Percentiles rank a stretch among this genome's conserved stretches.
phyloP scores from a whole-genome alignment of 2,329 filamentous ascomycete species.

The Metarhizium brunneum region DNA sequence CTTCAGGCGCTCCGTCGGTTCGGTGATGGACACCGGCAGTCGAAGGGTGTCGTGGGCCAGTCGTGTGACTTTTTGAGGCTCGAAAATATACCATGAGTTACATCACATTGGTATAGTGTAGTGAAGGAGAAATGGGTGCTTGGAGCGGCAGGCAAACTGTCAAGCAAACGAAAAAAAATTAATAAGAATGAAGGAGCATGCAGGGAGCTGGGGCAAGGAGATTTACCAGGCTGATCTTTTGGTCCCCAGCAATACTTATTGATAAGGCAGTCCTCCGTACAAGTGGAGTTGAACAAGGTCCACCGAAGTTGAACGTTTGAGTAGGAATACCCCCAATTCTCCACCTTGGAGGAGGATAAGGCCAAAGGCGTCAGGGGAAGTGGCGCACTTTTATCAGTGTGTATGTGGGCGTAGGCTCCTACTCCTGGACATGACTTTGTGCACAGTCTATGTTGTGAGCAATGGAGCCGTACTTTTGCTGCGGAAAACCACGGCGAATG shows the following conservation, averaged over 20 bases:
- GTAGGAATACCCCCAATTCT: too few species aligned
- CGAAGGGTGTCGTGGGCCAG: background rate
- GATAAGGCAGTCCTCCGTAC: too few species aligned
- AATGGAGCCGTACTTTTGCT: too few species aligned
- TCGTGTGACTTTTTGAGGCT: background rate
- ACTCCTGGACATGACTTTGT: too few species aligned
- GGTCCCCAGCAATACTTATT: too few species aligned
- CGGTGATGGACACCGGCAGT: background rate
- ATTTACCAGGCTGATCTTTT: background rate
- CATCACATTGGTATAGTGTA: background rate
- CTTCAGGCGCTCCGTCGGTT: background rate
- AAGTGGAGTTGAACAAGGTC: background rate
- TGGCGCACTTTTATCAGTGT: too few species aligned
- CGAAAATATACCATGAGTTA: background rate
- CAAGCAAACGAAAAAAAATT: background rate
- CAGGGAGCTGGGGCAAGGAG: background rate
- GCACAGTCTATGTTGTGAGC: too few species aligned
- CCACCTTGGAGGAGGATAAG: too few species aligned
- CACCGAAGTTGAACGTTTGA: background rate
- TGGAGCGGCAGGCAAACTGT: background rate
- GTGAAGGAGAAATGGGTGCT: background rate
- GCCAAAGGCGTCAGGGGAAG: too few species aligned
- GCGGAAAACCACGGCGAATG: too few species aligned
- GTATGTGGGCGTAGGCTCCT: too few species aligned
- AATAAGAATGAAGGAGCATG: background rate